Base-by-base conservation (phyloP, 1,284 basidiomycete genomes). In the Papiliotrema terrestris region DNA sequence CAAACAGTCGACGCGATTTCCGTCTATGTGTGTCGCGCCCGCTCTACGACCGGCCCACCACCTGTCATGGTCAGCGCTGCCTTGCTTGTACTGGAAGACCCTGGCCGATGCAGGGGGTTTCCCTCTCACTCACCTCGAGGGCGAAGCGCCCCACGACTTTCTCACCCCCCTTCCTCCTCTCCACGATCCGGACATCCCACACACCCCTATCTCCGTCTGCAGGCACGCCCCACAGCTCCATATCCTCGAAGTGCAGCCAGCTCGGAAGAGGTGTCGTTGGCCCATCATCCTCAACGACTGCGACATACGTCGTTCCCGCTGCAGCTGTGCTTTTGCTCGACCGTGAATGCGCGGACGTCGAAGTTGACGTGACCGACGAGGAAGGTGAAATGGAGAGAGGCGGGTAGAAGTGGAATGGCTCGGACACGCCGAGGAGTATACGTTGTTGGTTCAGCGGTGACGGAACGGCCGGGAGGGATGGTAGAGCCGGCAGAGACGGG, bases 361-460 rank as follows among this genome's bases (percentile, higher is more conserved):
- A 32, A 11, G 5, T 22, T 14, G 51, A 52, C 55, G 32, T 20
- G 46, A 29, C 23, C 45, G 50, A 45, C 44, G 49, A 42, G 76
- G 73, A 62, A 3, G 49, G 49, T 3, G 49, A 51, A 22, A 51
- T 51, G 22, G n/a, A 22, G 13, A 37, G 67, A 62, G 67, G 44
- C 60, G 61, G 32, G 68, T 56, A 53, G 69, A 62, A 67, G 47
- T 68, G 63, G 55, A 72, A 72, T 36, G 66, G 68, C 41, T 68
- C 67, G 13, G 59, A 59, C 20, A 72, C 65, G 15, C 64, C 63
- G 13, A 70, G 52, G 23, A 64, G 51, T 20, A 67, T 63, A 25
- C 60, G 49, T 54, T 66, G 49, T 39, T 56, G 36, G 55, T 26
- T 45, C 14, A 48, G 57, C 57, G 51, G 45, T 52, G 36, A 46